Evolutionary conservation across 805 yeast species (phyloP).

Genomic region (Danielozyma ontarioensis): DNA sequence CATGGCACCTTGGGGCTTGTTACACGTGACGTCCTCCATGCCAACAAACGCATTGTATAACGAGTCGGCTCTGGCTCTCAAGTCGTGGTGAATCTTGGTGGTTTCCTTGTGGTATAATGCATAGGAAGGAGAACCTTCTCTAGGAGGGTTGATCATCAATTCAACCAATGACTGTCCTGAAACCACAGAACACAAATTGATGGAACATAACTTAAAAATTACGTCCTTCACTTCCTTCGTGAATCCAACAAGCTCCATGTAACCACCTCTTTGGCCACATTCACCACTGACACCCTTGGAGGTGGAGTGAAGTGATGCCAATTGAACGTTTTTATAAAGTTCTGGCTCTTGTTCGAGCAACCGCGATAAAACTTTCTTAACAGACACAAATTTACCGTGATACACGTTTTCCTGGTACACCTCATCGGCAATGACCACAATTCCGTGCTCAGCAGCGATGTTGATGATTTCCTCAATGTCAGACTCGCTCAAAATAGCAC

Average conservation of each 20-base stretch:
- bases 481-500: constrained; percentile 63
- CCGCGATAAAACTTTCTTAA: constrained; percentile 71
- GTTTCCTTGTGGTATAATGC: constrained; percentile 63
- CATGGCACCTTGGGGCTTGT: constrained; percentile 96
- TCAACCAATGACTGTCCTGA: constrained; percentile 93
- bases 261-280: constrained; percentile 99
- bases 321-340: constrained; percentile 64
- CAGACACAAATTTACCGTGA: constrained; percentile 74
- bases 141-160: constrained; percentile 90
- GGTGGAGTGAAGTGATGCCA: constrained; percentile 94
- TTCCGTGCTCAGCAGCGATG: constrained; percentile 78
- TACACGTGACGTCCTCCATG: constrained; percentile 82
- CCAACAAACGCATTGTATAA: constrained; percentile 66
- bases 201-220: constrained; percentile 81
- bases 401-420: constrained; percentile 94
- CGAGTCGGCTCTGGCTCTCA: constrained; percentile 56
- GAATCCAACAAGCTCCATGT: constrained; percentile 90
- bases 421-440: constrained; percentile 93
- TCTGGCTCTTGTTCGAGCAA: constrained; percentile 52
- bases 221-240: constrained; percentile 61
- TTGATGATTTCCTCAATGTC: constrained; percentile 68
- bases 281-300: constrained; percentile 98
- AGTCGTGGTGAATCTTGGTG: constrained; percentile 52
- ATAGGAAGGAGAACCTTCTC: constrained; percentile 68
- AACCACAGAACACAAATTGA: constrained; percentile 90